Evolutionary conservation across 495 filamentous ascomycete species (phyloP).

Genomic region (Aspergillus hancockii): DNA sequence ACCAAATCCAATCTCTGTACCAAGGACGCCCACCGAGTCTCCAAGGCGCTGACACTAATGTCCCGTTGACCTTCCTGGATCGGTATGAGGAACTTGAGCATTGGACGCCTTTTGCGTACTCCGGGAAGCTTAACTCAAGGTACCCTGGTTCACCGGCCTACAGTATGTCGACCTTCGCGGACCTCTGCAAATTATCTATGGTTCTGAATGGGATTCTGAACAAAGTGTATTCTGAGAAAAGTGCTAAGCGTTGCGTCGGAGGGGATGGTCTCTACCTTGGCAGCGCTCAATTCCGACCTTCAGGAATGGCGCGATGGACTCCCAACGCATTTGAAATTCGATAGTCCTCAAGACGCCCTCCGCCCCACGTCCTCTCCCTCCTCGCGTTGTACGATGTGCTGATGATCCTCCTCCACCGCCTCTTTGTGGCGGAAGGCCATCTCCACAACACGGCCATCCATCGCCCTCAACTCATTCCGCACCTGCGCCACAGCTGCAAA

Average conservation of each 20-base stretch:
- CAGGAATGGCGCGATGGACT: background rate
- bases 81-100: slow-evolving; percentile 27
- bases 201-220: slow-evolving; percentile 25
- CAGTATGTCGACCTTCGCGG: slow-evolving; percentile 28
- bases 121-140: background rate
- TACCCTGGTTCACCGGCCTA: slow-evolving; percentile 17
- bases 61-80: slow-evolving; percentile 23
- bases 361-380: background rate
- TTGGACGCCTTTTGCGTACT: slow-evolving; percentile 22
- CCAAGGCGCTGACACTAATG: slow-evolving; percentile 10
- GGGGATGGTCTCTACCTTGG: background rate
- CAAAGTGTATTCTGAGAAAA: background rate
- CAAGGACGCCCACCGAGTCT: slow-evolving; percentile 20
- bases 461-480: slow-evolving; percentile 24
- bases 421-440: slow-evolving; percentile 26
- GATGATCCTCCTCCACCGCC: slow-evolving; percentile 27
- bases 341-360: background rate
- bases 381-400: slow-evolving; percentile 22
- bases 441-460: slow-evolving; percentile 24
- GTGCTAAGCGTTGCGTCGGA: background rate
- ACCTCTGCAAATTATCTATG: slow-evolving; percentile 26
- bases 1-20: slow-evolving; percentile 25
- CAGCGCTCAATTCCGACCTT: background rate
- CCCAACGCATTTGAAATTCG: background rate
- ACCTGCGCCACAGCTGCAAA: slow-evolving; percentile 28